Evolutionary conservation across 371 early-diverging fungal species (phyloP), one percentile per base, ranked within the genome.

Genomic region (Parasitella parasitica): DNA sequence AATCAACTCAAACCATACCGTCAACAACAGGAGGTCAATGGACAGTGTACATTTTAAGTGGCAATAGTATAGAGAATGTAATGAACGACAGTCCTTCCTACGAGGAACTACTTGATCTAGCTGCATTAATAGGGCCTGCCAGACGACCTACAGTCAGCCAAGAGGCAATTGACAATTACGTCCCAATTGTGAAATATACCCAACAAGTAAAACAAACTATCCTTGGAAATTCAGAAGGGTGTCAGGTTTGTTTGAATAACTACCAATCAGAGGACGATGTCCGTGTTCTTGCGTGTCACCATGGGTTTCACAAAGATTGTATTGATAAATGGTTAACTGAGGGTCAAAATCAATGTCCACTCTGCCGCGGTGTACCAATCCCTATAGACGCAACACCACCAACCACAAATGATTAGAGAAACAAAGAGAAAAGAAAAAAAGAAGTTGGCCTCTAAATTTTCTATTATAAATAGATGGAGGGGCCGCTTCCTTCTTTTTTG

Each of bases 261-360:
- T 91, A 89, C 59, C 85, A 82, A 48, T 78, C 78, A 16, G 81
- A 74, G 6, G 87, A 89, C 9, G 73, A 78, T 49, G 67, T 91
- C 28, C 71, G 90, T 26, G 74, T 84, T 3, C 69, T 92, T 37
- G 68, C 72, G 11, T 92, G 94, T 69, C 67, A 77, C 22, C 94
- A 94, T 63, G 86, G 83, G 28, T 94, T 90, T 77, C 94, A 94
- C 71, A 53, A 78, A 53, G 84, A 84, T 11, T 94, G 94, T 72
- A 83, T 94, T n/a, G 92, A 92, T 69, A 77, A 83, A 59, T 91
- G 91, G 91, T 72, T 89, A 9, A 72, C 69, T 11, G 57, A 69
- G 27, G 69, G 67, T 24, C 63, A 60, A 49, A 70, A 70, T 57
- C 43, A 61, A 16, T 70, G 71, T 61, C 71, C 71, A 20, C 49